Conservation (phyloP, 768 basidiomycete species). For the Tubosaeta brunneosetosa region DNA sequence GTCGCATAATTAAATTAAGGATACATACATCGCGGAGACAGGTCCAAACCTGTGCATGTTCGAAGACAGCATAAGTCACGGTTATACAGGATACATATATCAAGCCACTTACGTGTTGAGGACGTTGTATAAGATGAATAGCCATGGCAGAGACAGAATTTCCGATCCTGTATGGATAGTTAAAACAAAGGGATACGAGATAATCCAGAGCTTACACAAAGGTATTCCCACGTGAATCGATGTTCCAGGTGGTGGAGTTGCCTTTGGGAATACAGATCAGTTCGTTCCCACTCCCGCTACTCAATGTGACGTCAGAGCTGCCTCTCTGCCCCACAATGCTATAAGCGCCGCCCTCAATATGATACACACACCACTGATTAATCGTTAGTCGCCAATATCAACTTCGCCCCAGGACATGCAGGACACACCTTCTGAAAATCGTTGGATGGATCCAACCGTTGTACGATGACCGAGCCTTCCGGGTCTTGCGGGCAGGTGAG, state of each 20-base stretch:
- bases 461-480: not conserved
- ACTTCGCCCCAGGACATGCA: not conserved
- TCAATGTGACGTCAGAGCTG: not conserved
- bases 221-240: not conserved
- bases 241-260: not conserved
- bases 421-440: not conserved
- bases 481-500: not conserved
- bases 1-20: not conserved
- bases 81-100: not conserved
- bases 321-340: not conserved
- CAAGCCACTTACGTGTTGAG: conserved; percentile 1
- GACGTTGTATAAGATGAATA: not conserved
- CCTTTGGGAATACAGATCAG: not conserved
- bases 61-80: not conserved
- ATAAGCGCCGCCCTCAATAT: not conserved
- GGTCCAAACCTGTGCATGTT: not conserved
- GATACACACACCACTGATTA: not conserved
- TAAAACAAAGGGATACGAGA: not conserved
- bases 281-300: not conserved
- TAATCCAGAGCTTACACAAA: not conserved
- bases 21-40: conserved; percentile 2
- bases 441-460: not conserved
- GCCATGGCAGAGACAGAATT: conserved; percentile 5
- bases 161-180: not conserved
- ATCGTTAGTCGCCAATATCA: not conserved